These are phyloP conservation scores for Zanthoxylum bungeanum DNA, from an alignment of 345 rosid species.

Conservation along the genomic window DNA sequence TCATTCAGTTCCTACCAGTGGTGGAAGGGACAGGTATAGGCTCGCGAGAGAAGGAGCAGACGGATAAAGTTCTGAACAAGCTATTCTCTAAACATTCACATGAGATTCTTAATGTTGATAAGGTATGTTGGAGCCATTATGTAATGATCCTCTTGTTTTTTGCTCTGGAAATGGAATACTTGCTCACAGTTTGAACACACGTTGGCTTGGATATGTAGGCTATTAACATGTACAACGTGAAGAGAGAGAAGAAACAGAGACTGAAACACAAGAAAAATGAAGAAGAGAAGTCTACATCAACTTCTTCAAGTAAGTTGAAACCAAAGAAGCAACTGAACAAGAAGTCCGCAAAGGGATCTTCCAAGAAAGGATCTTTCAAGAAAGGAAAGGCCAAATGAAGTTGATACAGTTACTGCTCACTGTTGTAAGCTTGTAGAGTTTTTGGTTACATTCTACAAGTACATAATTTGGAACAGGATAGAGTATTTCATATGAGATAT, in stretches of 20 bases:
- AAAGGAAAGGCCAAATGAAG: constrained; percentile 35
- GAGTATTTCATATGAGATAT: background rate
- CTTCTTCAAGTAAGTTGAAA: constrained; percentile 50
- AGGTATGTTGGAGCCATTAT: constrained; percentile 41
- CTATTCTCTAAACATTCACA: constrained; percentile 80
- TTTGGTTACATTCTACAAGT: constrained; percentile 4
- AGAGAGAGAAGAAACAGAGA: constrained; percentile 57
- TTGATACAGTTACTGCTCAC: background rate
- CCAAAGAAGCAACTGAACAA: constrained; percentile 35
- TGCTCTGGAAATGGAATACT: background rate
- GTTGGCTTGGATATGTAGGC: constrained; percentile 48
- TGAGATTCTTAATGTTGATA: constrained; percentile 76
- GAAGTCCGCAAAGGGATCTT: constrained; percentile 34
- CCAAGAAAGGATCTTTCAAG: constrained; percentile 31
- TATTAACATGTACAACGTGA: constrained; percentile 69
- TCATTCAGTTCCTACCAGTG: constrained; percentile 75
- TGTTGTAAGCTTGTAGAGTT: constrained; percentile 18
- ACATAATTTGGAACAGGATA: background rate
- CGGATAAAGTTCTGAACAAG: constrained; percentile 71
- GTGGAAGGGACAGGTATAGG: constrained; percentile 57
- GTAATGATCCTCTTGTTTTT: constrained; percentile 1
- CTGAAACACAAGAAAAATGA: constrained; percentile 22
- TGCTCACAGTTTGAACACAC: background rate
- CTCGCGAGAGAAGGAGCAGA: constrained; percentile 73
- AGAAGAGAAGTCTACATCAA: constrained; percentile 31